Base-by-base conservation (phyloP, 1,284 basidiomycete genomes). In the Tilletiaria anomala region DNA sequence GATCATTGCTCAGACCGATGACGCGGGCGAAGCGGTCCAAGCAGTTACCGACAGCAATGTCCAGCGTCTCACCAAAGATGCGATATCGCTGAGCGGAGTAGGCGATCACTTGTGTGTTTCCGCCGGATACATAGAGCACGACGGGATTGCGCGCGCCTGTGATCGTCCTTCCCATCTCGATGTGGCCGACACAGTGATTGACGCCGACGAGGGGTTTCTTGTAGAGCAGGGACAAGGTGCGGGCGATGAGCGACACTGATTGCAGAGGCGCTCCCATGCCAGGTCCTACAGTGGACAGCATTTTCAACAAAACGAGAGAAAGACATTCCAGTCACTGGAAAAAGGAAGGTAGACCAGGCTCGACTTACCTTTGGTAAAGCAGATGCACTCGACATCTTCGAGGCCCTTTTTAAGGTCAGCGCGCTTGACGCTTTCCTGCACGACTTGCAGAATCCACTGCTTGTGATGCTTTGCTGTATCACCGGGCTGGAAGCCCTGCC, bases 41-140 rank as follows among this genome's bases (percentile, higher is more conserved):
- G 65, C 91, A 97, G 69, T 99, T 99, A 22, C 93, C 93, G 19
- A 97, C 89, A 8, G 93, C 93, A 47, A 99, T 97, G 63, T 99
- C 93, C 38, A 99, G 75, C 10, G 93, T 97, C 70, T 99, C 93
- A 19, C 93, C 93, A 67, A 99, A 99, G 53, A 99, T 99, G 35
- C 93, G 78, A 67, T 99, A 99, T 52, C 96, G 86, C 53, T 86
- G 82, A 10, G 60, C 58, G 15, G 87, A 93, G 68, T 99, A 99
- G 1, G 93, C 93, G 52, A 99, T 96, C 23, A 99, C 89, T 69
- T 99, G 93, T 0, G 93, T 97, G 69, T 99, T 99, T 8, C 93
- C 93, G 12, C 93, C 93, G 0, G 89, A 96, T 10, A 99, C 93
- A 65, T 99, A 99, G 23, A 99, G 78, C 2, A 97, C 89, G 56